phyloP scores from a whole-genome alignment of 805 yeast species.

The Candida railenensis region DNA sequence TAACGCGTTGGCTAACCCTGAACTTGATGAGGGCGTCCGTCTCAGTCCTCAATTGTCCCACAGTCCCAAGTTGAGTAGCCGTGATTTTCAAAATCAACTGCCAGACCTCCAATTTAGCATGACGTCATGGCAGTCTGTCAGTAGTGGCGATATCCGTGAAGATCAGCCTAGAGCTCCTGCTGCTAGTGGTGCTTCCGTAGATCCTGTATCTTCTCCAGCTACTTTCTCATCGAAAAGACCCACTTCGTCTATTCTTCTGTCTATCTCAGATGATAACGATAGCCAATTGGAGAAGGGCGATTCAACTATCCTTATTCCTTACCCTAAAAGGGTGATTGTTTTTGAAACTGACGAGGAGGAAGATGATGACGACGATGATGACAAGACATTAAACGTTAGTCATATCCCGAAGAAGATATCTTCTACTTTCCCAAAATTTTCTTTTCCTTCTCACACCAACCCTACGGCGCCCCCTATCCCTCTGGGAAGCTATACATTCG shows the following conservation, averaged over 20 bases:
- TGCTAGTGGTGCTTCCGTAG: no score
- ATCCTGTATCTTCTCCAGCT: no score
- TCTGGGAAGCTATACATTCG: background rate
- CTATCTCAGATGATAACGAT: conserved; percentile 20
- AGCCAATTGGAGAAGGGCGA: conserved; percentile 8
- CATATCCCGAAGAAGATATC: background rate
- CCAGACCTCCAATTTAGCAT: conserved; percentile 14
- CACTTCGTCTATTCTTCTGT: conserved; percentile 19
- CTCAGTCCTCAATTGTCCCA: conserved; percentile 6
- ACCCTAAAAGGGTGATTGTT: conserved; percentile 29
- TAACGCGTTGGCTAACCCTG: conserved; percentile 40
- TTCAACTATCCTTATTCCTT: conserved; percentile 21
- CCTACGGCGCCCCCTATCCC: conserved; percentile 1
- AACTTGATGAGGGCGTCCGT: conserved; percentile 25
- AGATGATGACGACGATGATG: conserved; percentile 26
- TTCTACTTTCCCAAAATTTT: background rate
- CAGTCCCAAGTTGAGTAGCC: conserved; percentile 2
- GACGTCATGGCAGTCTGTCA: conserved; percentile 32
- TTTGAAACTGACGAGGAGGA: conserved; percentile 45
- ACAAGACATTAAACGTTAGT: conserved; percentile 12
- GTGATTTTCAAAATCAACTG: conserved; percentile 4
- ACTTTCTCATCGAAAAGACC: conserved; percentile 2
- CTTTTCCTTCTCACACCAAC: background rate
- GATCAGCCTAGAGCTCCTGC: conserved; percentile 4
- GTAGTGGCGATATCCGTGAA: conserved; percentile 13